These are phyloP conservation scores for Arachis stenosperma DNA, from an alignment of 306 rosid species.

Conservation along the genomic window DNA sequence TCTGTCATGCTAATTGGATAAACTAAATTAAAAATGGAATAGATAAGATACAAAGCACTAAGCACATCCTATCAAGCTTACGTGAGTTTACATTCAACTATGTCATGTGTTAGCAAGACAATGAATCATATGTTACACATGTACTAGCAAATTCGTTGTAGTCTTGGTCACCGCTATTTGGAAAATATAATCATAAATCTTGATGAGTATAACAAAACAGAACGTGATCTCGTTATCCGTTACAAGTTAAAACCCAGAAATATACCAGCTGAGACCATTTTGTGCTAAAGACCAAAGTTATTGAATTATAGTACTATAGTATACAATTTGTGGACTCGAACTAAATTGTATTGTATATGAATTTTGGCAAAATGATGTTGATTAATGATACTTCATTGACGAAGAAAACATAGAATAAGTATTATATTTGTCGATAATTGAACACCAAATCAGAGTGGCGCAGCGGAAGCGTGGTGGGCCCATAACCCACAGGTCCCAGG, in stretches of 20 bases:
- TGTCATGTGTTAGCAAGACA: slow-evolving; percentile 1
- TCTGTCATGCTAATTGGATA: not conserved
- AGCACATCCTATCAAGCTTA: not conserved
- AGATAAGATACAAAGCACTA: not conserved
- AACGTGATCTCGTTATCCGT: too few species aligned
- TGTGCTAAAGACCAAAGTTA: not conserved
- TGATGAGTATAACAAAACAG: too few species aligned
- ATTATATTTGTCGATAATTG: not conserved
- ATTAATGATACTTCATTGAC: too few species aligned
- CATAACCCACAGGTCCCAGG: slow-evolving; percentile 78
- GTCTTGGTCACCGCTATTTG: not conserved
- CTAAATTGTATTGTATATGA: too few species aligned
- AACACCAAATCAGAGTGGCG: slow-evolving; percentile 64
- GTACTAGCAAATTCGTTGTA: not conserved
- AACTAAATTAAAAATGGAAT: not conserved
- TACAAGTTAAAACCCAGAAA: too few species aligned
- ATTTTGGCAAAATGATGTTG: too few species aligned
- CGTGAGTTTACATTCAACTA: not conserved
- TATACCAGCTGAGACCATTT: not conserved
- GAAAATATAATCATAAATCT: too few species aligned
- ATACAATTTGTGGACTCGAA: not conserved
- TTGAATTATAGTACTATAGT: not conserved
- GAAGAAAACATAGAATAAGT: too few species aligned
- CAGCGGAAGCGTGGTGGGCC: slow-evolving; percentile 87
- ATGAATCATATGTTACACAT: not conserved